These are phyloP conservation scores for Fonsecaea erecta DNA, from an alignment of 2,329 filamentous ascomycete genomes.

Conservation along the genomic window DNA sequence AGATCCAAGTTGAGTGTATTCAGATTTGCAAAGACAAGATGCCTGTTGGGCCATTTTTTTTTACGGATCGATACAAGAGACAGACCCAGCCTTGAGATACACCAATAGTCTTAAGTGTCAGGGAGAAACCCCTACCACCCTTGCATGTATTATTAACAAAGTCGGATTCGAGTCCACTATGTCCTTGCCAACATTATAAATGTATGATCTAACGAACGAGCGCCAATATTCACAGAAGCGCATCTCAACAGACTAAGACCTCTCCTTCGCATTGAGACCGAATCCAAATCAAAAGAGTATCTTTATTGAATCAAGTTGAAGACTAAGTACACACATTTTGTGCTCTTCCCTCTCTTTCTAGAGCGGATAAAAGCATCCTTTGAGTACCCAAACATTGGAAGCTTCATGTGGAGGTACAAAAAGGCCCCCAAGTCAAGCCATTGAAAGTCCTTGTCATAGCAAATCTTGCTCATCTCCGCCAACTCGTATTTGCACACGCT, in stretches of 20 bases:
- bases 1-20: neutral
- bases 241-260: neutral
- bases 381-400: conserved; percentile 17
- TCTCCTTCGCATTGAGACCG: neutral
- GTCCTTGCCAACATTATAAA: neutral
- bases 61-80: neutral
- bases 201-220: neutral
- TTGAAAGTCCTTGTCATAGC: neutral
- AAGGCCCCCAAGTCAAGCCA: conserved; percentile 3
- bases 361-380: neutral
- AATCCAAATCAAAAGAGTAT: neutral
- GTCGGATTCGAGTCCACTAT: neutral
- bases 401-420: conserved; percentile 12
- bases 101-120: neutral
- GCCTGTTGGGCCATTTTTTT: neutral
- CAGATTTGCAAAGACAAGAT: neutral
- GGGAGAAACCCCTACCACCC: neutral
- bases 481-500: neutral
- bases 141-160: neutral
- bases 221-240: neutral
- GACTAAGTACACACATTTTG: conserved; percentile 12
- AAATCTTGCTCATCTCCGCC: conserved; percentile 1
- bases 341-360: conserved; percentile 10
- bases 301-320: conserved; percentile 14
- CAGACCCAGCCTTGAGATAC: neutral